phyloP scores from a whole-genome alignment of 306 rosid genomes.

The Quercus dentata region DNA sequence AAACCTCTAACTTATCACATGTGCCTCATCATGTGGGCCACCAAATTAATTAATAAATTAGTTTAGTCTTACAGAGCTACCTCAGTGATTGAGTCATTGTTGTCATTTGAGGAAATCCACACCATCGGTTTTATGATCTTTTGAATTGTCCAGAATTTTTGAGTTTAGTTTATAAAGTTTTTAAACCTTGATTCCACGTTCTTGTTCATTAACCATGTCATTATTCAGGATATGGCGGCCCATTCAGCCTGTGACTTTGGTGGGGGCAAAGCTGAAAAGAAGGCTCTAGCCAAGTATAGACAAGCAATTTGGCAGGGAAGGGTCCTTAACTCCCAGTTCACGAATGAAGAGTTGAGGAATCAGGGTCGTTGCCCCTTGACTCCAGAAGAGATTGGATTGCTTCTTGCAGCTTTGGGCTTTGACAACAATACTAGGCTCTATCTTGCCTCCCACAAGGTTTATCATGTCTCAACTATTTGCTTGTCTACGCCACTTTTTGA shows the following conservation, averaged over 20 bases:
- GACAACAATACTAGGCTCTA: conserved; percentile 87
- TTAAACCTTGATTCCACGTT: neutral
- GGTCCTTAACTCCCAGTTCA: conserved; percentile 95
- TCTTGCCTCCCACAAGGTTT: conserved; percentile 99
- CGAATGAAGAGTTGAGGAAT: conserved; percentile 86
- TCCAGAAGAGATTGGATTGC: conserved; percentile 93
- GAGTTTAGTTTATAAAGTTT: neutral
- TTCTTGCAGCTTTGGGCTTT: conserved; percentile 89
- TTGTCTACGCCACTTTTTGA: conserved; percentile 5
- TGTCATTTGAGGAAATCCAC: neutral
- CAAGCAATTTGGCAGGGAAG: conserved; percentile 97
- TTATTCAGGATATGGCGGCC: conserved; percentile 94
- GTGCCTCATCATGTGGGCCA: too few species aligned
- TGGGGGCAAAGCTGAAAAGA: conserved; percentile 89
- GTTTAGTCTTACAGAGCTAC: neutral
- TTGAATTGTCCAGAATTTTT: neutral
- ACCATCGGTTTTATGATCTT: neutral
- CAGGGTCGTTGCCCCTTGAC: conserved; percentile 99
- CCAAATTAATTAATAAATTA: too few species aligned
- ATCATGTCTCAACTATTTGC: conserved; percentile 13
- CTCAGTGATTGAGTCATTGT: neutral
- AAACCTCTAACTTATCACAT: too few species aligned
- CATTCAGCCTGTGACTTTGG: conserved; percentile 99
- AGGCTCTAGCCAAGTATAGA: conserved; percentile 90
- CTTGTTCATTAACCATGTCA: neutral